Conservation (phyloP, 1,139 yeast genomes). For the Taphrina betulina region DNA sequence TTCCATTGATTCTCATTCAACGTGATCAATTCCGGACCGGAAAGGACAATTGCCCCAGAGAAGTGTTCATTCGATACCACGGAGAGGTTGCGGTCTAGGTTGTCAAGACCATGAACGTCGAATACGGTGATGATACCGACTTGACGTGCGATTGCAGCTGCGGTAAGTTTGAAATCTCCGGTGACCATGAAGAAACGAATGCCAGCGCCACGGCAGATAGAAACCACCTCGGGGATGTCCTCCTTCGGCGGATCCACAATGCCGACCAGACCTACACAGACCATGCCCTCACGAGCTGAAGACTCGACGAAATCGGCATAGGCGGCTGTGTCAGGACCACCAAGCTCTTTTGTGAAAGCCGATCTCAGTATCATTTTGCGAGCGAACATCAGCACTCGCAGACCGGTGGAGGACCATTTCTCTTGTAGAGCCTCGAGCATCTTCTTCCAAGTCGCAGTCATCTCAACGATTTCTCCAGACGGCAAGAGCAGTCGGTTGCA, state of each 20-base stretch:
- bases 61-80: conserved; percentile 40
- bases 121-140: conserved; percentile 49
- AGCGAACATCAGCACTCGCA: conserved; percentile 49
- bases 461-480: conserved; percentile 36
- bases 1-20: conserved; percentile 52
- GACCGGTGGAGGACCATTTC: conserved; percentile 50
- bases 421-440: conserved; percentile 44
- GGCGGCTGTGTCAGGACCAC: conserved; percentile 10
- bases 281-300: conserved; percentile 37
- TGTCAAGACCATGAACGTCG: conserved; percentile 37
- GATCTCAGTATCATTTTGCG: conserved; percentile 34
- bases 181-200: conserved; percentile 56
- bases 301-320: conserved; percentile 37
- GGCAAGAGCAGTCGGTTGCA: conserved; percentile 43
- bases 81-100: conserved; percentile 40
- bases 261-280: conserved; percentile 51
- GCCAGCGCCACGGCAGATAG: conserved; percentile 51
- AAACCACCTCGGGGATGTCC: conserved; percentile 49
- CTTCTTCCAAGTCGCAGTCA: conserved; percentile 38
- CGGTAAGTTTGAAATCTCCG: conserved; percentile 58
- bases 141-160: conserved; percentile 53
- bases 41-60: conserved; percentile 44
- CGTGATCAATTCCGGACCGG: conserved; percentile 48
- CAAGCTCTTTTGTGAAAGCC: conserved; percentile 13
- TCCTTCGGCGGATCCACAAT: conserved; percentile 56